These are phyloP conservation scores for Leishmania martiniquensis DNA, from an alignment of 208 protist genomes.

Conservation along the genomic window DNA sequence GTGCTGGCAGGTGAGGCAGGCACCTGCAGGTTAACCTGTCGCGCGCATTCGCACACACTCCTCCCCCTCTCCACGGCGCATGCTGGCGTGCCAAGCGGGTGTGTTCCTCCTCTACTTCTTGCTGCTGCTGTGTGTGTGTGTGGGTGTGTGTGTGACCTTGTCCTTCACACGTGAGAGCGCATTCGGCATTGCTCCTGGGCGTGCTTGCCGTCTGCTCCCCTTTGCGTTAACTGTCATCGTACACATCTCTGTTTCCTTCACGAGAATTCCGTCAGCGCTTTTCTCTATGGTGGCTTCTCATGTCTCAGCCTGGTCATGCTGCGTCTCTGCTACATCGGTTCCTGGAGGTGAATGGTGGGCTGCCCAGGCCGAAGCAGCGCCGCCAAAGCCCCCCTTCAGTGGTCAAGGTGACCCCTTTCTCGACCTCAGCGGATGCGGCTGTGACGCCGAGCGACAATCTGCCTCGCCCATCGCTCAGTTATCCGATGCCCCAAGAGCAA, in stretches of 20 bases:
- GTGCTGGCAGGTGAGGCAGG: not conserved
- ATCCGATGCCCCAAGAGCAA: not conserved
- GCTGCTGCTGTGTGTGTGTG: conserved; percentile 3
- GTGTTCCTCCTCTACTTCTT: conserved; percentile 3
- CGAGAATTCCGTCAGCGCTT: too few relatives aligned
- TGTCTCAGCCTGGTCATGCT: conserved; percentile 17
- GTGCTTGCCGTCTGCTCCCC: too few relatives aligned
- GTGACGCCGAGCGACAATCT: not conserved
- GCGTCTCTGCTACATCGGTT: conserved; percentile 14
- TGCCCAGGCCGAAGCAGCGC: not conserved
- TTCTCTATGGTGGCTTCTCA: not conserved
- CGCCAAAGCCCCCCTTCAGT: not conserved
- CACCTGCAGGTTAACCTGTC: too few relatives aligned
- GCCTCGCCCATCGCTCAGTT: not conserved
- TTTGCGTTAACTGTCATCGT: too few relatives aligned
- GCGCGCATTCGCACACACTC: not conserved
- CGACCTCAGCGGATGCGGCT: not conserved
- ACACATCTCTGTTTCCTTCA: not conserved
- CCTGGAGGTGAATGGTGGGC: conserved; percentile 11
- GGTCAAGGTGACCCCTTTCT: not conserved
- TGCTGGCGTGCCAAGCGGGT: not conserved
- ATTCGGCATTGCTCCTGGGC: too few relatives aligned
- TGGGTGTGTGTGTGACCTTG: not conserved
- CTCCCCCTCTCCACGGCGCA: too few relatives aligned
- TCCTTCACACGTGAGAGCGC: too few relatives aligned